These are phyloP conservation scores for Sclerotinia sclerotiorum DNA, from an alignment of 2,329 filamentous ascomycete species.

Conservation along the genomic window DNA sequence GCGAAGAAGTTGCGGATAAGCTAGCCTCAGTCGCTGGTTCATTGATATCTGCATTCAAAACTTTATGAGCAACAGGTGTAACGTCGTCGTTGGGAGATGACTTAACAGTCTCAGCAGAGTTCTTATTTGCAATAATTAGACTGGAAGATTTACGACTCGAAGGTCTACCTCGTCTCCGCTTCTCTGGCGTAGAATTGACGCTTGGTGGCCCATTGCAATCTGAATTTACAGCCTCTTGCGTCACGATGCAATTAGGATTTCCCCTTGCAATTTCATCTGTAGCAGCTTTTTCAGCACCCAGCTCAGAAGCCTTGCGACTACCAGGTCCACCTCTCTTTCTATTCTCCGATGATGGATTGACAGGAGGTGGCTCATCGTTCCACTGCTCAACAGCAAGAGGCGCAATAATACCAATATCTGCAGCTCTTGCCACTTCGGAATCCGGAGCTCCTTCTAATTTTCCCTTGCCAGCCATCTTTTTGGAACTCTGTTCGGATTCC, in stretches of 20 bases:
- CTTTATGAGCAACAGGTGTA: not conserved
- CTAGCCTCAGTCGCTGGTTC: not conserved
- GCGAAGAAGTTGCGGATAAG: not conserved
- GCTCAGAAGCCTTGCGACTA: not conserved
- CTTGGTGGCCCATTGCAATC: too few relatives aligned
- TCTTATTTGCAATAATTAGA: not conserved
- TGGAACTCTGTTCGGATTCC: not conserved
- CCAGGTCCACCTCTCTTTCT: not conserved
- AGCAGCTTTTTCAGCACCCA: not conserved
- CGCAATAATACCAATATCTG: not conserved
- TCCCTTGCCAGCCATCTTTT: not conserved
- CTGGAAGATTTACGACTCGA: not conserved
- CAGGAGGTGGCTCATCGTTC: not conserved
- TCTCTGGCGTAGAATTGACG: not conserved
- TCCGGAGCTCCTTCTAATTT: not conserved
- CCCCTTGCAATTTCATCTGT: not conserved
- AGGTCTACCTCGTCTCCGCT: slow-evolving; percentile 10
- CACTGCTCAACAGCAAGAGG: not conserved
- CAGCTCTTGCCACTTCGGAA: not conserved
- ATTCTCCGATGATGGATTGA: not conserved
- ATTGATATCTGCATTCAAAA: not conserved
- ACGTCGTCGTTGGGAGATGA: not conserved
- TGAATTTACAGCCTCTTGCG: not conserved
- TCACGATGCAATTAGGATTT: too few relatives aligned
- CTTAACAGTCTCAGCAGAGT: not conserved